phyloP scores from a whole-genome alignment of 345 rosid species.

The Psidium friedrichsthalianum region DNA sequence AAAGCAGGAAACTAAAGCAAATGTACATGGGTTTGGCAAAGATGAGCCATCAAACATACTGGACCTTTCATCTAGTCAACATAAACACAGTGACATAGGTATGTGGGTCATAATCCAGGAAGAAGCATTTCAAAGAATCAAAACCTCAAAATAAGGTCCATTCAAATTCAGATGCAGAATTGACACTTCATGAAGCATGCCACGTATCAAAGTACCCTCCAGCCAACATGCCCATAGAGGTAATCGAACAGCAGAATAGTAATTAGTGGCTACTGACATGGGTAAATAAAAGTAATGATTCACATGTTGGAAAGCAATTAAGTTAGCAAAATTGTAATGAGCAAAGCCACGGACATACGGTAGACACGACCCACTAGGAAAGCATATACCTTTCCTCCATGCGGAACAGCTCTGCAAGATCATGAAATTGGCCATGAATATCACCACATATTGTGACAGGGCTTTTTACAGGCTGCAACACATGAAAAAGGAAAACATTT shows the following conservation, averaged over 20 bases:
- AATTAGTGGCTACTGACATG: not conserved
- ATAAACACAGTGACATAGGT: not conserved
- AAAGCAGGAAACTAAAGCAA: not conserved
- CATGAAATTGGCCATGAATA: conserved; percentile 94
- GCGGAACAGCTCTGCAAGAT: conserved; percentile 93
- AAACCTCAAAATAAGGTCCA: not conserved
- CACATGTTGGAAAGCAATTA: not conserved
- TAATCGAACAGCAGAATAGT: not conserved
- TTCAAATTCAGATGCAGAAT: not conserved
- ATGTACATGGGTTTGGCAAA: not conserved
- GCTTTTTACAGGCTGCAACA: conserved; percentile 74
- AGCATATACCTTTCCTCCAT: conserved; percentile 75
- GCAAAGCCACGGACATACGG: not conserved
- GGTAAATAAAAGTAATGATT: not conserved
- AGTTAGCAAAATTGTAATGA: not conserved
- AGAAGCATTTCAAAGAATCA: not conserved
- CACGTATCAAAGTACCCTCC: not conserved
- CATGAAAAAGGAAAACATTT: not conserved
- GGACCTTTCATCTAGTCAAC: not conserved
- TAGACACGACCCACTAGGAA: not conserved
- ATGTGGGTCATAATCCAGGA: not conserved
- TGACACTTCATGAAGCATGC: not conserved
- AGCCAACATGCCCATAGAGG: not conserved
- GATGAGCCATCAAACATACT: not conserved
- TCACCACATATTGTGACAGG: conserved; percentile 95